Base-by-base conservation (phyloP, 2,329 filamentous ascomycete genomes). In the Xylaria digitata region DNA sequence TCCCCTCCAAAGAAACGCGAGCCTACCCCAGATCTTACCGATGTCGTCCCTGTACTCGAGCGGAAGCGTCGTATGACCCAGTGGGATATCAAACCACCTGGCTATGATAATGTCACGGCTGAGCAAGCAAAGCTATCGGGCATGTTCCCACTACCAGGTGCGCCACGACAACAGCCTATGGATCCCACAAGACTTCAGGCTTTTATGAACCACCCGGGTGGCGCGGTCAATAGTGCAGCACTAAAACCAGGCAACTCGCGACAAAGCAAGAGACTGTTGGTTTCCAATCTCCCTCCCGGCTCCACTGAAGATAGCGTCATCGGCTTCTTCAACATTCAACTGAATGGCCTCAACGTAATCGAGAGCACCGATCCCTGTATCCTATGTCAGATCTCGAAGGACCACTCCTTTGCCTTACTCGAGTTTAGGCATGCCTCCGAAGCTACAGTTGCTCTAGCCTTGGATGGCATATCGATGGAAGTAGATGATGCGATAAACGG, bases 21-120 rank as follows among this genome's bases (percentile, higher is more conserved):
- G 80, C 93, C 96, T 7, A 99, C 96, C 0, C 96, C 96, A 42
- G 96, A 99, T 79, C 84, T 99, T 77, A 96, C 94, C 67, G 89
- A 96, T 75, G 84, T 96, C 66, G 84, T 91, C n/a, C 88, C 93
- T 3, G 85, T 99, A 66, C 83, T 94, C 70, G 90, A 95, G 76
- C 90, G 95, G 75, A 96, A 94, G 84, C 91, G 96, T 73, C 91
- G 96, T 66, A 84, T 99, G 84, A 98, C 94, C 42, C 96, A 99
- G 80, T 99, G 96, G 96, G 96, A 99, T 79, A 97, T 99, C 80
- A 99, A 99, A 82, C 96, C 96, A 6, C 93, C 94, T 17, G 95
- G 96, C 50, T 99, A 99, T 77, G 96, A 99, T 77, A 97, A 96
- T 80, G 95, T 99, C 71, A 97, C 96, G 2, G 94, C 96, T 23